Evolutionary conservation across 2,329 filamentous ascomycete species (phyloP).

Genomic region (Fusarium stilboides): DNA sequence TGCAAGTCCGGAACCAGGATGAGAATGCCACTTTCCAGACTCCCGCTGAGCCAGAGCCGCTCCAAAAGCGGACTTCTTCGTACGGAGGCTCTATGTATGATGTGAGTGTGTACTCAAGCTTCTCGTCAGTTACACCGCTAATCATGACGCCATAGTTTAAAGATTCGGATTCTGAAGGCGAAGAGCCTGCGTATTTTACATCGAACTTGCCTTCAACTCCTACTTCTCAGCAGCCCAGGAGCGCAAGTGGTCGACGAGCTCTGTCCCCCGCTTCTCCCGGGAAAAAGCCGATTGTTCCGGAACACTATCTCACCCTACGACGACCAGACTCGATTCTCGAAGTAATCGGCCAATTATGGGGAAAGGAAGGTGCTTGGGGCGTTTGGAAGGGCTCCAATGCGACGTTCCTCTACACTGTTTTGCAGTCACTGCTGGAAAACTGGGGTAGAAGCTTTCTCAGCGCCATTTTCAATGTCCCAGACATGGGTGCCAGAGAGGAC

Average conservation of each 20-base stretch:
- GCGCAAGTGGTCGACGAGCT: conserved; percentile 52
- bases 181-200: conserved; percentile 89
- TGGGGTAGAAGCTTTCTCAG: conserved; percentile 94
- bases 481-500: conserved; percentile 82
- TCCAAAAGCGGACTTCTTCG: conserved; percentile 51
- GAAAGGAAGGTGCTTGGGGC: conserved; percentile 89
- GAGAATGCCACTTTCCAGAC: conserved; percentile 56
- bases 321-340: conserved; percentile 87
- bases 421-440: conserved; percentile 89
- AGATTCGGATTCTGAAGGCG: conserved; percentile 79
- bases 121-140: conserved; percentile 38
- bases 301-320: conserved; percentile 78
- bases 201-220: conserved; percentile 73
- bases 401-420: conserved; percentile 90
- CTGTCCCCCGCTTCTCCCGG: conserved; percentile 54
- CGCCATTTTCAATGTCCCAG: conserved; percentile 90
- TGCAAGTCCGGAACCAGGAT: conserved; percentile 80
- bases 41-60: conserved; percentile 45
- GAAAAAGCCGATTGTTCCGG: conserved; percentile 54
- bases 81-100: conserved; percentile 56
- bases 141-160: conserved; percentile 51
- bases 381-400: conserved; percentile 96
- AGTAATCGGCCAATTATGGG: conserved; percentile 89
- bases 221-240: conserved; percentile 57
- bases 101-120: conserved; percentile 47